Evolutionary conservation across 2,329 filamentous ascomycete species (phyloP), one percentile per base, ranked within the genome.

Genomic region (Ceratocystis harringtonii): DNA sequence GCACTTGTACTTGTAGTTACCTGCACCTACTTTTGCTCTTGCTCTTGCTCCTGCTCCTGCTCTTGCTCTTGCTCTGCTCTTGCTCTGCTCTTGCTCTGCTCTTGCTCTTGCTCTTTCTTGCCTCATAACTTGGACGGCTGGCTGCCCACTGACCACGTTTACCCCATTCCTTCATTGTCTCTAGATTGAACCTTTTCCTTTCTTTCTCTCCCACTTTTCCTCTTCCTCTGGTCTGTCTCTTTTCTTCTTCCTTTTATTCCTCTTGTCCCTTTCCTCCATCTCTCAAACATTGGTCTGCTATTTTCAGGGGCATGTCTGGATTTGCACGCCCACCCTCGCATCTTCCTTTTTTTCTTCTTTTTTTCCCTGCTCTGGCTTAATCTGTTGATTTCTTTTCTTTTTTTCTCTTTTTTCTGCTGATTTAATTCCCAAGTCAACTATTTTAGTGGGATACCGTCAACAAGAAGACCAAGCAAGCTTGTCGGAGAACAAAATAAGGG

Each of bases 251-350:
- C 36, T 61, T 17, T 61, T 61, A 30, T 61, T 57, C 52, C 60
- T 62, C 60, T 44, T 62, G 41, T 62, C 60, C 60, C 60, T 62
- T 62, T 45, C 44, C 58, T 62, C 22, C 60, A 62, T 50, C 44
- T 62, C 45, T 48, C 45, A 44, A 62, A 62, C 43, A 44, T 32
- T 62, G 43, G 61, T 62, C 61, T 62, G 28, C 61, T 62, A 50
- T 62, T 62, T 30, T 32, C 61, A 32, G 45, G 61, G 61, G 61
- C 28, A 30, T 48, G 45, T 30, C 44, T 58, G 45, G 55, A 63
- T 62, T 63, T 52, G 19, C 62, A 58, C 52, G 12, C 48, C 48
- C 62, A 32, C 12, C 43, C 22, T 45, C 50, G 22, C 32, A 41
- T 60, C 63, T 64, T 64, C 36, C 48, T 55, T 55, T 52, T n/a